phyloP scores from a whole-genome alignment of 208 protist genomes.

The Acanthamoeba culbertsoni region DNA sequence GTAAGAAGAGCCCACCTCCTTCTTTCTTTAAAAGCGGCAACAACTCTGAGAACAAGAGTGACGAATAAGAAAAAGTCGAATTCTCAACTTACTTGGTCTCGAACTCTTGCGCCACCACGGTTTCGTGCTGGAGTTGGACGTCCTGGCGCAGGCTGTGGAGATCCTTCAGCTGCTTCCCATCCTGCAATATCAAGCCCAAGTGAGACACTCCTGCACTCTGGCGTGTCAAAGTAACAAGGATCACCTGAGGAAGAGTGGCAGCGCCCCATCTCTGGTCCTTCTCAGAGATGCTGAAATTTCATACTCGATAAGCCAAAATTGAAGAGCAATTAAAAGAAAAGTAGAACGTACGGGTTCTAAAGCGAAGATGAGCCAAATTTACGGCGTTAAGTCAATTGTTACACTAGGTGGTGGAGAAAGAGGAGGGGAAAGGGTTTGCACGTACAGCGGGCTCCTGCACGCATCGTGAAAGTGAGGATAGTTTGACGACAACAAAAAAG shows the following conservation, averaged over 20 bases:
- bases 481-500: not conserved
- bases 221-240: too few relatives aligned
- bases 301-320: not conserved
- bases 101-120: not conserved
- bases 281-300: not conserved
- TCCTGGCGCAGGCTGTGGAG: not conserved
- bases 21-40: not conserved
- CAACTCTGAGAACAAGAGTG: not conserved
- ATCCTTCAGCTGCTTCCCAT: not conserved
- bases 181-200: too few relatives aligned
- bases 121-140: not conserved
- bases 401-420: not conserved
- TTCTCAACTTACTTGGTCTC: not conserved
- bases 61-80: not conserved
- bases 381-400: not conserved
- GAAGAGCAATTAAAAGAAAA: not conserved
- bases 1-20: not conserved
- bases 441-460: not conserved
- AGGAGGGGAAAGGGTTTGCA: not conserved
- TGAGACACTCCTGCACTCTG: too few relatives aligned
- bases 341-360: not conserved
- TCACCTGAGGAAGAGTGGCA: conserved; percentile 16
- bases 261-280: conserved; percentile 27
- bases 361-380: too few relatives aligned
- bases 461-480: not conserved